Conservation (phyloP, 768 basidiomycete genomes). For the Agaricus sinodeliciosus region DNA sequence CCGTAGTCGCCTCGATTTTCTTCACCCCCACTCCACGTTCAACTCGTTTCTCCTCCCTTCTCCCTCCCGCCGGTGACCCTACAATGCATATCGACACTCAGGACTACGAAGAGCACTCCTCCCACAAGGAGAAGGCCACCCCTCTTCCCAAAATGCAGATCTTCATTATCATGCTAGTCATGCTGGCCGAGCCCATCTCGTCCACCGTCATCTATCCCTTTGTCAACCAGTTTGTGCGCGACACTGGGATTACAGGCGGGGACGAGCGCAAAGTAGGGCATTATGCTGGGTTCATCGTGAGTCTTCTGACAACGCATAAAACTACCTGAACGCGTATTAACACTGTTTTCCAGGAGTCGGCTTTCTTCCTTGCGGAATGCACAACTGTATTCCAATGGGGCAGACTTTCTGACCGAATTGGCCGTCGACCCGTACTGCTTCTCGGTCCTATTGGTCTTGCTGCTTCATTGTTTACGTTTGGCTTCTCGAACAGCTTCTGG, state of each 20-base stretch:
- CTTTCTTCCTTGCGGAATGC: conserved; percentile 28
- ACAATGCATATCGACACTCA: not conserved
- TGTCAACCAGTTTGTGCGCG: conserved; percentile 28
- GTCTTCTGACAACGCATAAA: conserved; percentile 5
- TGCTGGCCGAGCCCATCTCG: conserved; percentile 28
- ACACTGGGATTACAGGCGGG: conserved; percentile 28
- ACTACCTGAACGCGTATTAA: not conserved
- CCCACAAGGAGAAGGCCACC: conserved; percentile 11
- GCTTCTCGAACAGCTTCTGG: conserved; percentile 25
- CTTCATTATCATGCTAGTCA: conserved; percentile 27
- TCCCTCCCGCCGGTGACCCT: not conserved
- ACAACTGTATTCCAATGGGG: conserved; percentile 29
- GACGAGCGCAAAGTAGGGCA: conserved; percentile 34
- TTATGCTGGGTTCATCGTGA: conserved; percentile 34
- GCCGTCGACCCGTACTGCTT: conserved; percentile 27
- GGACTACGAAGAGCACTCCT: not conserved
- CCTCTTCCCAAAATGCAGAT: conserved; percentile 34
- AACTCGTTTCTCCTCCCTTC: not conserved
- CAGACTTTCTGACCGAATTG: conserved; percentile 26
- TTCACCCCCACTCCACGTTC: not conserved
- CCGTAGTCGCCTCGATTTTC: not conserved
- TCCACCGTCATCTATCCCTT: conserved; percentile 35
- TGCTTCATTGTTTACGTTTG: conserved; percentile 25
- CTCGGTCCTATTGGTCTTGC: conserved; percentile 26
- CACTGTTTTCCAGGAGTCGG: conserved; percentile 22